Evolutionary conservation across 768 basidiomycete genomes (phyloP).

Genomic region (Pholiota molesta): DNA sequence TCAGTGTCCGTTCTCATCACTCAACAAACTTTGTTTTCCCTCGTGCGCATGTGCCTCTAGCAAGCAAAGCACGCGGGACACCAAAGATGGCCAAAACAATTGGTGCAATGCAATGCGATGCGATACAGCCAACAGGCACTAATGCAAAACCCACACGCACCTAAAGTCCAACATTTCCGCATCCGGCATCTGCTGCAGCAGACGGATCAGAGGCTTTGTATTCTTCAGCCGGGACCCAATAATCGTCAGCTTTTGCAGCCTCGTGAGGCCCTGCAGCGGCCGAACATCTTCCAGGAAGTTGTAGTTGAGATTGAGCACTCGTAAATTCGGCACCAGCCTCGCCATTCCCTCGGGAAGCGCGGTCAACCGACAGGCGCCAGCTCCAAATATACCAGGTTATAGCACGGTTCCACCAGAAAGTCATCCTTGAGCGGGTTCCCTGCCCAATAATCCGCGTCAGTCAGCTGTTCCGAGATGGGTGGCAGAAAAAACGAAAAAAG

Average conservation of each 20-base stretch:
- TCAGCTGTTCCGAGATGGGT: neutral
- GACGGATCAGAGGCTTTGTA: constrained; percentile 71
- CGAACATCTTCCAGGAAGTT: constrained; percentile 85
- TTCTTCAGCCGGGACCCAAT: constrained; percentile 84
- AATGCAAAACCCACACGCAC: constrained; percentile 33
- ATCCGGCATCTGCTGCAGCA: constrained; percentile 71
- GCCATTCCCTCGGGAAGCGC: constrained; percentile 71
- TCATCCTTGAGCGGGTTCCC: constrained; percentile 69
- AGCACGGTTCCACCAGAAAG: constrained; percentile 76
- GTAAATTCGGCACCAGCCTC: constrained; percentile 76
- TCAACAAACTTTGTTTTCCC: too few species aligned
- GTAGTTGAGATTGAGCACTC: constrained; percentile 94
- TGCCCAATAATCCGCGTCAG: constrained; percentile 29
- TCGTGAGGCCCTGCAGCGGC: constrained; percentile 67
- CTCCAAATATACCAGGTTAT: constrained; percentile 92
- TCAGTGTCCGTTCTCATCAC: too few species aligned
- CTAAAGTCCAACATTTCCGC: constrained; percentile 92
- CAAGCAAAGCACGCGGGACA: neutral
- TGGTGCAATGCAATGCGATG: constrained; percentile 13
- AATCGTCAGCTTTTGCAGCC: constrained; percentile 83
- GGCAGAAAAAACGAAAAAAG: constrained; percentile 16
- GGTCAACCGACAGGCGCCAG: constrained; percentile 84
- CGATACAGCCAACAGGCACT: too few species aligned
- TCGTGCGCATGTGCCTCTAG: neutral
- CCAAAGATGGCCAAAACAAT: neutral